Evolutionary conservation across 108 stramenopile genomes (phyloP).

Genomic region (Nitzschia putrida): DNA sequence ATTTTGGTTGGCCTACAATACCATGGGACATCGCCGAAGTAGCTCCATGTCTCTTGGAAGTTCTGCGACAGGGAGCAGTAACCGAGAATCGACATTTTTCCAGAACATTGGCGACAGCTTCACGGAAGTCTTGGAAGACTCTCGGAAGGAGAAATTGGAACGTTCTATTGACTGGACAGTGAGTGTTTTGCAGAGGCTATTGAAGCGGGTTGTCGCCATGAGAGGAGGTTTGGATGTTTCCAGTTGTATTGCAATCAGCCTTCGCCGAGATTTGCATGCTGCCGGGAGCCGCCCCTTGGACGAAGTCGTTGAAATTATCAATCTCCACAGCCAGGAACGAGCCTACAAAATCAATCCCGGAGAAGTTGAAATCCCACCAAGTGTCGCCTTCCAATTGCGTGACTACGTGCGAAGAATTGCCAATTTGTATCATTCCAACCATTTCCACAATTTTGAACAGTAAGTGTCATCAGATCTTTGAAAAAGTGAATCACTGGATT

Average conservation of each 20-base stretch:
- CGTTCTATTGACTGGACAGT: not conserved
- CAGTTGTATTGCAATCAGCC: not conserved
- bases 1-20: conserved; percentile 7
- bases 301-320: conserved; percentile 1
- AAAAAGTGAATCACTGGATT: not conserved
- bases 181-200: not conserved
- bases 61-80: not conserved
- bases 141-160: not conserved
- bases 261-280: not conserved
- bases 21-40: not conserved
- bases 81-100: not conserved
- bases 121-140: not conserved
- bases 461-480: not conserved
- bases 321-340: not conserved
- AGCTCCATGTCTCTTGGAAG: not conserved
- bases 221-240: not conserved
- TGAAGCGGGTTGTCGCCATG: not conserved
- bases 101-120: not conserved
- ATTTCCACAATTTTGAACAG: conserved; percentile 16
- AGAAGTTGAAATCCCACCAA: not conserved
- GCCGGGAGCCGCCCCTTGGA: not conserved
- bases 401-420: conserved; percentile 10
- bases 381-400: not conserved
- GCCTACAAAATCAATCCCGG: not conserved
- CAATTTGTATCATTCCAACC: conserved; percentile 2